A percentile compares a stretch with the other conserved stretches of the same genome.
Conservation (phyloP, 2,329 filamentous ascomycete species). For the Dendryphion nanum region DNA sequence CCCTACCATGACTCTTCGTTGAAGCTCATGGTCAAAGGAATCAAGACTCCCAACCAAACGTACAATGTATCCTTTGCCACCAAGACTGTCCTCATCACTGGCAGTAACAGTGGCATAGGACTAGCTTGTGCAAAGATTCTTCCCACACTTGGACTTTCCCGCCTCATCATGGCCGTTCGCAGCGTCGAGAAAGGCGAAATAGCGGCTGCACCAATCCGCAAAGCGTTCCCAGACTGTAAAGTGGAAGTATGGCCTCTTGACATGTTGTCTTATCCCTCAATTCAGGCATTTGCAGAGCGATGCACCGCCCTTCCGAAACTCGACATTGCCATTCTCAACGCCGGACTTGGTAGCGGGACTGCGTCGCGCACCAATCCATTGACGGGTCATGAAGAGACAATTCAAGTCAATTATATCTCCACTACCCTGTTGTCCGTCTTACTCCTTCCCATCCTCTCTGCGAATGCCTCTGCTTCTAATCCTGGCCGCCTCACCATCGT, state of each 20-base stretch:
- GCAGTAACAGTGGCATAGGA: conserved; percentile 18
- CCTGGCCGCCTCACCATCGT: no score
- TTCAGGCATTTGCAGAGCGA: conserved; percentile 33
- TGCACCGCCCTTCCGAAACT: conserved; percentile 24
- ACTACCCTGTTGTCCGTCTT: conserved; percentile 37
- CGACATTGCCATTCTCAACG: conserved; percentile 41
- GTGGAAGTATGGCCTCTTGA: conserved; percentile 48
- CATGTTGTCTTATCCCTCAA: conserved; percentile 39
- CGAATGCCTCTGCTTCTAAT: no score
- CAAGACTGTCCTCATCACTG: conserved; percentile 40
- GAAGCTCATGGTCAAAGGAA: no score
- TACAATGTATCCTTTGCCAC: no score
- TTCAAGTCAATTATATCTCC: conserved; percentile 42
- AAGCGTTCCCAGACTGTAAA: no score
- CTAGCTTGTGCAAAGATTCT: conserved; percentile 30
- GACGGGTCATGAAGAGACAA: conserved; percentile 25
- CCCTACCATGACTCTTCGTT: no score
- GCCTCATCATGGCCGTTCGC: conserved; percentile 48
- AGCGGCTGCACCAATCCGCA: conserved; percentile 43
- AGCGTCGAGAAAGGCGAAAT: conserved; percentile 44
- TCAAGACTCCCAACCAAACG: no score
- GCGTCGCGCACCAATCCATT: conserved; percentile 24
- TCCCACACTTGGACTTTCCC: conserved; percentile 38
- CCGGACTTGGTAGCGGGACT: conserved; percentile 32
- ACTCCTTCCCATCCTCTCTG: conserved; percentile 24